These are phyloP conservation scores for Hypocreales sp. DNA, from an alignment of 2,329 filamentous ascomycete species.

Conservation along the genomic window DNA sequence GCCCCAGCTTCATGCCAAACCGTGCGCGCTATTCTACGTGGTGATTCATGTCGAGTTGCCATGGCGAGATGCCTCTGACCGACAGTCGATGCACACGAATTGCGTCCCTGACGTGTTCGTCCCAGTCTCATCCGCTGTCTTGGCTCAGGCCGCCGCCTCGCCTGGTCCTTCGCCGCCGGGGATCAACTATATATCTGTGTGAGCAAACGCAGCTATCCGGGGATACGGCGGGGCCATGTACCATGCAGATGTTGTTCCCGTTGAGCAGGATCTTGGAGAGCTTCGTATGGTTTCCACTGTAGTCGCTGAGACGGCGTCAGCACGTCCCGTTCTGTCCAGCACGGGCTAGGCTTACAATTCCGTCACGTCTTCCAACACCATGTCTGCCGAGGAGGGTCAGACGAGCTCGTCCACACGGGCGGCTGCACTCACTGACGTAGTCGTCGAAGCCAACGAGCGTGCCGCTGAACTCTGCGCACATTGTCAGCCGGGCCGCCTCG, in stretches of 20 bases:
- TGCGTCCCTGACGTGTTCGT: too few species aligned
- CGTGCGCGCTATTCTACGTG: too few species aligned
- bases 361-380: conserved; percentile 94
- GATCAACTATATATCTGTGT: conserved; percentile 43
- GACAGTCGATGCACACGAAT: too few species aligned
- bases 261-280: conserved; percentile 91
- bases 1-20: too few species aligned
- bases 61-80: too few species aligned
- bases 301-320: too few species aligned
- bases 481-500: conserved; percentile 4
- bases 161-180: conserved; percentile 59
- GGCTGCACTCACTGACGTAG: conserved; percentile 95
- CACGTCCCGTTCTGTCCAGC: too few species aligned
- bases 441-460: conserved; percentile 94
- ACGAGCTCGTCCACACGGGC: too few species aligned
- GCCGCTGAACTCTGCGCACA: conserved; percentile 69
- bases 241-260: conserved; percentile 99
- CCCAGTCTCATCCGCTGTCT: too few species aligned
- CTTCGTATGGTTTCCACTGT: conserved; percentile 74
- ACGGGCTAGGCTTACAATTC: conserved; percentile 95
- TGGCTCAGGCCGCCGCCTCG: conserved; percentile 1
- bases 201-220: conserved; percentile 1
- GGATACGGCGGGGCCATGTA: conserved; percentile 26
- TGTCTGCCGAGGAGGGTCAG: conserved; percentile 45
- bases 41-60: too few species aligned